Conservation (phyloP, 1,139 yeast species). For the Geotrichum australiense region DNA sequence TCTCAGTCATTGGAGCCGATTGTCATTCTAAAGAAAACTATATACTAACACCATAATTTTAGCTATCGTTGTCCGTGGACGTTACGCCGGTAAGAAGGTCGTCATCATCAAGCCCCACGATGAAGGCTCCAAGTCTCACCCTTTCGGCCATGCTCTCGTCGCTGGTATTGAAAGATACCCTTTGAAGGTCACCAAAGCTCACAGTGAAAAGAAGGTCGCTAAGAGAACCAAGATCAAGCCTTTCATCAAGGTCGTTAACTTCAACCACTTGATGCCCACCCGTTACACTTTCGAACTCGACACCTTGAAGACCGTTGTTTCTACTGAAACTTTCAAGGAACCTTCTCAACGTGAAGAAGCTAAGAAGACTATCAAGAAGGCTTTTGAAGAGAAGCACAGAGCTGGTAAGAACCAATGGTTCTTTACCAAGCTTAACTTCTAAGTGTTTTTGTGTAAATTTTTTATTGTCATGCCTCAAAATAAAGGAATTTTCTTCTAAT, state of each 20-base stretch:
- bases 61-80: constrained; percentile 99
- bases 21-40: background rate
- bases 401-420: constrained; percentile 99
- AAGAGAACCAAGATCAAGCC: constrained; percentile 99
- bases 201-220: constrained; percentile 94
- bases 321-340: constrained; percentile 93
- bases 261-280: constrained; percentile 99
- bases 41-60: constrained; percentile 18
- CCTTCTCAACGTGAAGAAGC: constrained; percentile 99
- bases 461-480: constrained; percentile 18
- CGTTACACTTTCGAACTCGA: constrained; percentile 98
- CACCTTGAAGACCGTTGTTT: constrained; percentile 83
- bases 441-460: constrained; percentile 34
- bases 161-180: constrained; percentile 99
- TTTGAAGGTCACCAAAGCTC: constrained; percentile 90
- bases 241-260: constrained; percentile 97
- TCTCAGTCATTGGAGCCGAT: background rate
- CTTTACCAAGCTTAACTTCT: constrained; percentile 98
- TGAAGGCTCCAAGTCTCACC: constrained; percentile 98
- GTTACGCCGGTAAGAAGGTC: constrained; percentile 99
- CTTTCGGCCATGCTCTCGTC: constrained; percentile 98
- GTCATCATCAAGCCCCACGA: constrained; percentile 98
- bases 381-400: constrained; percentile 99
- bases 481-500: constrained; percentile 18
- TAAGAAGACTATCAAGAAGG: constrained; percentile 98